A percentile compares a stretch with the other conserved stretches of the same genome.
Evolutionary conservation across 2,329 filamentous ascomycete genomes (phyloP).

Genomic region (Aaosphaeria pasadenensis): DNA sequence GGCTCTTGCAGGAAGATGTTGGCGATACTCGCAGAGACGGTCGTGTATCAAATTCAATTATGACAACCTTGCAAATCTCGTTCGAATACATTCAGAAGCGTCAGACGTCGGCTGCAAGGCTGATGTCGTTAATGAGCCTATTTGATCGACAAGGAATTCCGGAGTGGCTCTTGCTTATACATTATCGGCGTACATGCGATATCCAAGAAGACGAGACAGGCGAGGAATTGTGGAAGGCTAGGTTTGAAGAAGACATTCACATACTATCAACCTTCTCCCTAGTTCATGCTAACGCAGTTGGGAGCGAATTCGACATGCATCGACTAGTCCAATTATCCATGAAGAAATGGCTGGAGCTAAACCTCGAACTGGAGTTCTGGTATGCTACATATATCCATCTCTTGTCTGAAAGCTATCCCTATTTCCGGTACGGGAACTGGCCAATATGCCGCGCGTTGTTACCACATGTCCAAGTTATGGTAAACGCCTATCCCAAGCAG

Average conservation of each 20-base stretch:
- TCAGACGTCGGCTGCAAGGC: slow-evolving; percentile 31
- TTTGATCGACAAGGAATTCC: slow-evolving; percentile 44
- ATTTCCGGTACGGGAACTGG: slow-evolving; percentile 1
- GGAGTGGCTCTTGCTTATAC: slow-evolving; percentile 7
- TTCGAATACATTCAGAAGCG: slow-evolving; percentile 28
- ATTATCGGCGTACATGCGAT: neutral
- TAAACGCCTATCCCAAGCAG: neutral
- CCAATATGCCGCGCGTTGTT: slow-evolving; percentile 3
- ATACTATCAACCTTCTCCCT: slow-evolving; percentile 9
- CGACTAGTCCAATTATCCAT: slow-evolving; percentile 15
- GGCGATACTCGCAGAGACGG: slow-evolving; percentile 23
- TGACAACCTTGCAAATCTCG: slow-evolving; percentile 30
- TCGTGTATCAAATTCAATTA: slow-evolving; percentile 30
- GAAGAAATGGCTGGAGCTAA: slow-evolving; percentile 13
- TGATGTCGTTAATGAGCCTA: slow-evolving; percentile 47
- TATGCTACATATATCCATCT: slow-evolving; percentile 15
- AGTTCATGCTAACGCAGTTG: slow-evolving; percentile 3
- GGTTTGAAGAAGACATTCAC: slow-evolving; percentile 5
- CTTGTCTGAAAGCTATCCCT: slow-evolving; percentile 3
- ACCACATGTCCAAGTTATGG: slow-evolving; percentile 4
- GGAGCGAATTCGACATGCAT: slow-evolving; percentile 15
- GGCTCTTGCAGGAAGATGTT: slow-evolving; percentile 7
- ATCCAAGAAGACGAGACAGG: neutral
- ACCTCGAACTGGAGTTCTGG: slow-evolving; percentile 24
- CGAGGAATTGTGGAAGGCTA: neutral